Conservation (phyloP, 2,329 filamentous ascomycete genomes). For the Fusarium odoratissimum region DNA sequence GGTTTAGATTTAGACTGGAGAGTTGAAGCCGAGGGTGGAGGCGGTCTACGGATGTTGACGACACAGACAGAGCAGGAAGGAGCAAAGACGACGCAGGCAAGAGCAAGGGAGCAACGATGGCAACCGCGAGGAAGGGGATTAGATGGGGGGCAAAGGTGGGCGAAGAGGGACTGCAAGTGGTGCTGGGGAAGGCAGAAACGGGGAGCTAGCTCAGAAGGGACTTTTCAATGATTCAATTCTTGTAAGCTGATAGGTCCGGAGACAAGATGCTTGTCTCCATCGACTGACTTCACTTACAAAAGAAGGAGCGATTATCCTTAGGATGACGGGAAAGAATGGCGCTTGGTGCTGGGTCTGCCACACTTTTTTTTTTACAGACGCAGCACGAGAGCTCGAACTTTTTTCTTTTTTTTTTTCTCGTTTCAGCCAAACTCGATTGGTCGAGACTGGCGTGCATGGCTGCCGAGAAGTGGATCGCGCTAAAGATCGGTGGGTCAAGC, state of each 20-base stretch:
- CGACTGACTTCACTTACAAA: constrained; percentile 21
- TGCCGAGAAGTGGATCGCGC: constrained; percentile 50
- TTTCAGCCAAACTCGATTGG: constrained; percentile 50
- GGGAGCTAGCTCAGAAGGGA: constrained; percentile 37
- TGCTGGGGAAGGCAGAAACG: constrained; percentile 38
- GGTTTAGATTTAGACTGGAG: constrained; percentile 26
- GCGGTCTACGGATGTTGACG: constrained; percentile 46
- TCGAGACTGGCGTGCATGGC: constrained; percentile 48
- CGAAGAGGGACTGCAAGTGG: constrained; percentile 22
- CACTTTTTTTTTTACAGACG: constrained; percentile 14
- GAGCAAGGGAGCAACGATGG: constrained; percentile 40
- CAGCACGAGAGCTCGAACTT: constrained; percentile 52
- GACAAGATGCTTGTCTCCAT: constrained; percentile 23
- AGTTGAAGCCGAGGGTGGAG: constrained; percentile 39
- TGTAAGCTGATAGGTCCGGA: constrained; percentile 41
- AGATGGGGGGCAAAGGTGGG: constrained; percentile 39
- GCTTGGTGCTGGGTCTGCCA: constrained; percentile 21
- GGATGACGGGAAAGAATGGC: constrained; percentile 19
- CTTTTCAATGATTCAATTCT: constrained; percentile 41
- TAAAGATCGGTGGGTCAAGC: constrained; percentile 47
- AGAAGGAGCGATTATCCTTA: constrained; percentile 26
- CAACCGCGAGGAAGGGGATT: constrained; percentile 35
- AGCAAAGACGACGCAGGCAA: constrained; percentile 11
- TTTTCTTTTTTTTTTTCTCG: constrained; percentile 46
- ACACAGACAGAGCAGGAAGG: constrained; percentile 29